These are phyloP conservation scores for Mycena pura DNA, from an alignment of 768 basidiomycete genomes.

Conservation along the genomic window DNA sequence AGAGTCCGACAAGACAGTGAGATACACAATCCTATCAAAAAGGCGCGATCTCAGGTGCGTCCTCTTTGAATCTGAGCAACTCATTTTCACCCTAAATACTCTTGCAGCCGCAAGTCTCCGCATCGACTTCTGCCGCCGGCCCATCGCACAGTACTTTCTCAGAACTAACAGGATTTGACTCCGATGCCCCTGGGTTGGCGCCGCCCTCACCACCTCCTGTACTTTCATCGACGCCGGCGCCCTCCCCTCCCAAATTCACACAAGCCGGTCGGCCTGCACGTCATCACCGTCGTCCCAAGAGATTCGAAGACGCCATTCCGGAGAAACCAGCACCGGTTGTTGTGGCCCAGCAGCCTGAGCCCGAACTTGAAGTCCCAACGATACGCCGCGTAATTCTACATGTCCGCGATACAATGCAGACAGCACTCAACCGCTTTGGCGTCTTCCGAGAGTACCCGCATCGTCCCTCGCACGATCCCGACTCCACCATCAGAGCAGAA, in stretches of 20 bases:
- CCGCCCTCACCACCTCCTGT: constrained; percentile 15
- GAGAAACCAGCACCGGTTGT: neutral
- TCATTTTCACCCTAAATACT: too few relatives aligned
- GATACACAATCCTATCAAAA: too few relatives aligned
- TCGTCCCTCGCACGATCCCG: constrained; percentile 35
- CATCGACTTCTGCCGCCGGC: too few relatives aligned
- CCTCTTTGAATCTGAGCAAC: too few relatives aligned
- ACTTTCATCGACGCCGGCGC: too few relatives aligned
- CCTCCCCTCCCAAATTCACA: constrained; percentile 15
- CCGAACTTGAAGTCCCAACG: too few relatives aligned
- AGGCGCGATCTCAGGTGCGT: too few relatives aligned
- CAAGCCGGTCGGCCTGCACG: constrained; percentile 24
- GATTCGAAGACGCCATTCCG: constrained; percentile 22
- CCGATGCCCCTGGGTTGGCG: too few relatives aligned
- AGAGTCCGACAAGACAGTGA: too few relatives aligned
- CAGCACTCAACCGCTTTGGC: constrained; percentile 29
- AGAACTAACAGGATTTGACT: too few relatives aligned
- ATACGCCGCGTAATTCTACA: constrained; percentile 22
- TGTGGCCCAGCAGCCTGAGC: neutral
- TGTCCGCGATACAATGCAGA: constrained; percentile 26
- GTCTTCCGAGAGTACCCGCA: constrained; percentile 30
- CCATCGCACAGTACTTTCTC: too few relatives aligned
- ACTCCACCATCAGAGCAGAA: constrained; percentile 11
- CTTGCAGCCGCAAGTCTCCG: too few relatives aligned
- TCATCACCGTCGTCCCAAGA: constrained; percentile 15